Conservation (phyloP, 495 filamentous ascomycete genomes). For the Xylaria flabelliformis region DNA sequence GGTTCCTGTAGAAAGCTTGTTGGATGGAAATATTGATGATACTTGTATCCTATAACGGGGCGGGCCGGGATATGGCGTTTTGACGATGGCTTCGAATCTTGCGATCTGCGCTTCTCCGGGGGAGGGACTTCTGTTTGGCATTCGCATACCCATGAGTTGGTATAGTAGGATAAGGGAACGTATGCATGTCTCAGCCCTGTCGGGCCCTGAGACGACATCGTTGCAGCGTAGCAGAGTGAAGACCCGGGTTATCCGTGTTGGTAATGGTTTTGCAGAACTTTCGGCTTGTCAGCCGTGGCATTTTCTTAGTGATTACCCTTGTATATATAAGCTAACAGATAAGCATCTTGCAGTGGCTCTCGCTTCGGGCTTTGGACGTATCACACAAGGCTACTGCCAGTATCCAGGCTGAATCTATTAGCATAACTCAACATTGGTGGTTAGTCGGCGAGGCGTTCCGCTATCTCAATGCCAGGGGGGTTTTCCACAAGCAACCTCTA, state of each 20-base stretch:
- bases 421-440: not conserved
- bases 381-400: not conserved
- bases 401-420: conserved; percentile 1
- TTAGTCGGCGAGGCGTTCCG: conserved; percentile 19
- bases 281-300: conserved; percentile 6
- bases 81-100: not conserved
- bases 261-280: not conserved
- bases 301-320: not conserved
- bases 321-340: conserved; percentile 1
- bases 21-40: not conserved
- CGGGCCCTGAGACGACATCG: conserved; percentile 27
- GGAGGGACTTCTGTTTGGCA: not conserved
- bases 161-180: not conserved
- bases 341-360: conserved; percentile 4
- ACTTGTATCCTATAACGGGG: not conserved
- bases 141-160: not conserved
- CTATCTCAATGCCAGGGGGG: conserved; percentile 7
- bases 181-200: conserved; percentile 41
- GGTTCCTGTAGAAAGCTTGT: not conserved
- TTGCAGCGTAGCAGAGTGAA: conserved; percentile 10
- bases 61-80: not conserved
- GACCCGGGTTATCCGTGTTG: conserved; percentile 9
- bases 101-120: not conserved
- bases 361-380: not conserved
- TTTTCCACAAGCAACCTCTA: conserved; percentile 15